Evolutionary conservation across 2,329 filamentous ascomycete genomes (phyloP).

Genomic region (Alternaria burnsii): DNA sequence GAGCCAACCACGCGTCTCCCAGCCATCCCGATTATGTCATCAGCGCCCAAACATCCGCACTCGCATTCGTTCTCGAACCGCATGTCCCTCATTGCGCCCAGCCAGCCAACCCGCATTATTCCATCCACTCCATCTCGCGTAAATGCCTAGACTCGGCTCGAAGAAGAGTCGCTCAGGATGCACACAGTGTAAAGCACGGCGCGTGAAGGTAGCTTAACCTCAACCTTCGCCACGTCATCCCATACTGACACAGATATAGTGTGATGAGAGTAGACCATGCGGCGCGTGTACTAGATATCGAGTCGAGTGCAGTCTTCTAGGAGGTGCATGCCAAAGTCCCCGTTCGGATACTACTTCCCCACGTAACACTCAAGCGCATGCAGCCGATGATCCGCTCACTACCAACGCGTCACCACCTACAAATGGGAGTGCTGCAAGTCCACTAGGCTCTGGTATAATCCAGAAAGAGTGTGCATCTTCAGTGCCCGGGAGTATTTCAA

Average conservation of each 20-base stretch:
- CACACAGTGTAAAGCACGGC: constrained; percentile 36
- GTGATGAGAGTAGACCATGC: constrained; percentile 42
- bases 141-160: constrained; percentile 15
- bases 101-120: not conserved
- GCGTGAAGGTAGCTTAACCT: constrained; percentile 33
- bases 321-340: not conserved
- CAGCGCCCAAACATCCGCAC: not conserved
- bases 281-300: constrained; percentile 38
- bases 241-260: constrained; percentile 27
- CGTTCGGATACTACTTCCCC: not conserved
- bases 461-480: not conserved
- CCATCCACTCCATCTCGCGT: not conserved
- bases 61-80: constrained; percentile 8
- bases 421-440: constrained; percentile 10
- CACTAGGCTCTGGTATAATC: not conserved
- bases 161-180: constrained; percentile 33
- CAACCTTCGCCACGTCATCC: not conserved
- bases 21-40: not conserved
- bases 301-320: constrained; percentile 41
- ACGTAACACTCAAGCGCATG: constrained; percentile 1
- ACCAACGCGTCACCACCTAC: not conserved
- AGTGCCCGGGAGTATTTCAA: not conserved
- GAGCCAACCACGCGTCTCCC: not conserved
- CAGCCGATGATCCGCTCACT: constrained; percentile 2
- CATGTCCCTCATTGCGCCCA: not conserved